Conservation (phyloP, 208 protist species). For the Giardia duodenalis region DNA sequence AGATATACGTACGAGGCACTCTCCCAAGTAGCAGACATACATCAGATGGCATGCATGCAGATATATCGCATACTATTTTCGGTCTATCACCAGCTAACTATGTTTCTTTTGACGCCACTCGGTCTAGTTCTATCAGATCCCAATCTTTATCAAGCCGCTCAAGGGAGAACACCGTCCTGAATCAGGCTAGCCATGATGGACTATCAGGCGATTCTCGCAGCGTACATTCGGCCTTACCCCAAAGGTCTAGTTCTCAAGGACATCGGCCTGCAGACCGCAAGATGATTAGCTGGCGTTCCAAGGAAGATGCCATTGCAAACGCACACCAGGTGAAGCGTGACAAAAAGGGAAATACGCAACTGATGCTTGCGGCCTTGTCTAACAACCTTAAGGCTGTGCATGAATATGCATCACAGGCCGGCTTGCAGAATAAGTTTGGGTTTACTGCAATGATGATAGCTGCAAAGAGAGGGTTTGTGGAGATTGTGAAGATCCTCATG, state of each 20-base stretch:
- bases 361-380: background rate
- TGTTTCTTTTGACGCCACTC: background rate
- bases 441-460: background rate
- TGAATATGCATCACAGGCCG: background rate
- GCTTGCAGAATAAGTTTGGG: background rate
- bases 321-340: background rate
- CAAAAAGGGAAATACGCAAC: slow-evolving; percentile 1
- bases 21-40: background rate
- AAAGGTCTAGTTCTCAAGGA: too few species aligned
- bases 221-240: too few species aligned
- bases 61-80: background rate
- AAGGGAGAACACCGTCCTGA: too few species aligned
- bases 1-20: background rate
- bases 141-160: too few species aligned
- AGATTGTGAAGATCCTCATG: background rate
- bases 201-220: too few species aligned
- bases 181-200: too few species aligned
- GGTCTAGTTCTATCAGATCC: too few species aligned
- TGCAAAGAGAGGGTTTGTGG: background rate
- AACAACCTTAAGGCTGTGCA: background rate
- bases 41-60: background rate
- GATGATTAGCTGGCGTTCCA: background rate
- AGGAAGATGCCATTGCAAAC: background rate
- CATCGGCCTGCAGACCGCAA: background rate
- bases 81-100: background rate